Percentiles rank a stretch among this genome's conserved stretches.
phyloP scores from a whole-genome alignment of 2,329 filamentous ascomycete genomes.

The Cordyceps militaris region DNA sequence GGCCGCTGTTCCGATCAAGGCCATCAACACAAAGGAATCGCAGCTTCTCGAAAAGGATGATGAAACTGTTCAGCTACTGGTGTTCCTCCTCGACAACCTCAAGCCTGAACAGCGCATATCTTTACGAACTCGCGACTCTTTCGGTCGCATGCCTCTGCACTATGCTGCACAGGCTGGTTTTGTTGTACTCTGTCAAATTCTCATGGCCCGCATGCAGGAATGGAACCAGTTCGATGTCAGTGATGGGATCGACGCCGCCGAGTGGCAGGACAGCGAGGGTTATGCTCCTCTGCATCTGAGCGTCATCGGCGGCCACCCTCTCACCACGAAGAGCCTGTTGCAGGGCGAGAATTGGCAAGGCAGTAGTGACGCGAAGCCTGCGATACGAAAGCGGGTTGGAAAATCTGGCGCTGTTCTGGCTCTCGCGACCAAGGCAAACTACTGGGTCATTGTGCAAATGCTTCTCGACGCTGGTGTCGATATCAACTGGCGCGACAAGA shows the following conservation, averaged over 20 bases:
- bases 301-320: conserved; percentile 82
- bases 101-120: conserved; percentile 59
- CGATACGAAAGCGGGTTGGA: conserved; percentile 61
- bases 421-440: conserved; percentile 83
- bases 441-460: conserved; percentile 74
- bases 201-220: conserved; percentile 81
- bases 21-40: conserved; percentile 59
- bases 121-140: conserved; percentile 63
- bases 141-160: conserved; percentile 80
- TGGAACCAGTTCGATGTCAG: conserved; percentile 83
- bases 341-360: conserved; percentile 73
- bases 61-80: conserved; percentile 63
- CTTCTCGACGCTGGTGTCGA: conserved; percentile 86
- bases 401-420: conserved; percentile 84
- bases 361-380: conserved; percentile 51
- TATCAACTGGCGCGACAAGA: conserved; percentile 86
- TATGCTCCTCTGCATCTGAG: conserved; percentile 86
- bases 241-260: conserved; percentile 75
- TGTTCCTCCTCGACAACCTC: conserved; percentile 60
- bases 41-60: conserved; percentile 62
- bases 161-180: conserved; percentile 95
- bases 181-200: conserved; percentile 77
- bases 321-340: conserved; percentile 76
- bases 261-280: conserved; percentile 91
- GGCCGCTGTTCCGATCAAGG: conserved; percentile 52